Percentiles rank a stretch among this genome's conserved stretches.
These are phyloP conservation scores for Scopulariopsis brevicaulis DNA, from an alignment of 2,329 filamentous ascomycete genomes.

Conservation along the genomic window DNA sequence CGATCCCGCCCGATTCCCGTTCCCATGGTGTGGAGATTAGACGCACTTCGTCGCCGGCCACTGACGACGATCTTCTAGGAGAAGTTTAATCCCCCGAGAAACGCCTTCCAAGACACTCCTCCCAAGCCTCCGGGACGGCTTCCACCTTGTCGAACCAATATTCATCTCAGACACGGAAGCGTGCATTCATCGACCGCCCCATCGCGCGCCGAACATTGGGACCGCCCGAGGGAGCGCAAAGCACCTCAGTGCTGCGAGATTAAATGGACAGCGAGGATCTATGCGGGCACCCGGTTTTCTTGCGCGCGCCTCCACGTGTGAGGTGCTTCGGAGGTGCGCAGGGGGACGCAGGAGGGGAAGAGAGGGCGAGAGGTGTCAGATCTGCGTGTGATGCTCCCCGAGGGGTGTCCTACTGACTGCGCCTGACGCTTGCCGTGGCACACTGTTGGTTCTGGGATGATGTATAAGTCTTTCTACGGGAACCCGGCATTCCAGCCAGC, in stretches of 20 bases:
- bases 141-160: background rate
- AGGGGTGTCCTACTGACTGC: background rate
- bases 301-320: background rate
- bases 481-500: background rate
- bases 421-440: background rate
- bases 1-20: background rate
- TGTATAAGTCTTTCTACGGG: background rate
- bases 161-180: background rate
- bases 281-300: background rate
- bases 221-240: background rate
- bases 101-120: background rate
- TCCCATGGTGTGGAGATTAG: background rate
- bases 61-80: background rate
- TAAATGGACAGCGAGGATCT: background rate
- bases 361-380: background rate
- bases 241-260: background rate
- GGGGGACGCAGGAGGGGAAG: background rate
- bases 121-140: background rate
- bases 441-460: background rate
- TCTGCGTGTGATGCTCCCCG: background rate
- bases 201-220: background rate
- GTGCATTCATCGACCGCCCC: background rate
- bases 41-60: background rate
- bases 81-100: background rate
- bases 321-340: background rate